phyloP scores from a whole-genome alignment of 2,329 filamentous ascomycete genomes.

The Aspergillus ustus region DNA sequence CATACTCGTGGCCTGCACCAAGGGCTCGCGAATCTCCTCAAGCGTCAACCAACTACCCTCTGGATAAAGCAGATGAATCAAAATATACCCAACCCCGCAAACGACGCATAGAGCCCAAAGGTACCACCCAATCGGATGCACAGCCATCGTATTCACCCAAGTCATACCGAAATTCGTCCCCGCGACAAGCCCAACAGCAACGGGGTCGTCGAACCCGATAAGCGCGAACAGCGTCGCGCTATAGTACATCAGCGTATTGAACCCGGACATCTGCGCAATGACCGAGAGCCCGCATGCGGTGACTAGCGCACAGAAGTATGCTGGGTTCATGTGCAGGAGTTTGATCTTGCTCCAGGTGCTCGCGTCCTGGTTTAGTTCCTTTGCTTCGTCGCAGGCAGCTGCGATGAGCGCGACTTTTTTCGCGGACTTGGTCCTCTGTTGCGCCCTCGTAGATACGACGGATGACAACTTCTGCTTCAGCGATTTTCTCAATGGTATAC shows the following conservation, averaged over 20 bases:
- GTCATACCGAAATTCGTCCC: slow-evolving; percentile 53
- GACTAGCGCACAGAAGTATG: slow-evolving; percentile 47
- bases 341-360: slow-evolving; percentile 50
- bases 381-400: slow-evolving; percentile 46
- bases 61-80: not conserved
- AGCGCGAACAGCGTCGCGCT: slow-evolving; percentile 49
- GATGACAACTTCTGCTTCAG: slow-evolving; percentile 39
- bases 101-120: slow-evolving; percentile 59
- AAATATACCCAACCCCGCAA: slow-evolving; percentile 32
- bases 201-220: slow-evolving; percentile 56
- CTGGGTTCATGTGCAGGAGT: slow-evolving; percentile 50
- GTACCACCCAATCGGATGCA: slow-evolving; percentile 52
- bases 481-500: slow-evolving; percentile 21
- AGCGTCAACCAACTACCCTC: not conserved
- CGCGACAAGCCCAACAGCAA: slow-evolving; percentile 48
- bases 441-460: slow-evolving; percentile 32
- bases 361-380: slow-evolving; percentile 46
- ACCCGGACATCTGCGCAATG: slow-evolving; percentile 53
- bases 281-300: slow-evolving; percentile 56
- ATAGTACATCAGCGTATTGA: slow-evolving; percentile 54
- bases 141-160: slow-evolving; percentile 51
- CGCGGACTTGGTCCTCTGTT: slow-evolving; percentile 48
- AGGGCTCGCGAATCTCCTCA: not conserved
- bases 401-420: slow-evolving; percentile 53
- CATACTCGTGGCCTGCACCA: too few species aligned